Evolutionary conservation across 2,329 filamentous ascomycete genomes (phyloP).

Genomic region (Blumeria graminis): DNA sequence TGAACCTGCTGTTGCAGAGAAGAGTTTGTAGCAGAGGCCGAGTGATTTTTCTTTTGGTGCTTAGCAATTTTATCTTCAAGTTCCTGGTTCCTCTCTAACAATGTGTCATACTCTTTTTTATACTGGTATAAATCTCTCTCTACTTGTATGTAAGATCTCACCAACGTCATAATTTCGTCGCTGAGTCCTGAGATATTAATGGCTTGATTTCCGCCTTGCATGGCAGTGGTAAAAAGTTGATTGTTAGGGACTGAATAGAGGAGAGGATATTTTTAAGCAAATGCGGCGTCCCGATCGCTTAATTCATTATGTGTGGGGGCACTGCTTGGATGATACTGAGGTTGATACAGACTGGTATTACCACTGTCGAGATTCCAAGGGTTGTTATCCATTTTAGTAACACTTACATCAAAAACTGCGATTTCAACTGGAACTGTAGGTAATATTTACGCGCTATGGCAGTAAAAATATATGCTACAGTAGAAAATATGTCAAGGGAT

Average conservation of each 20-base stretch:
- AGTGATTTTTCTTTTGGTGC: not conserved
- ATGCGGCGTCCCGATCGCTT: not conserved
- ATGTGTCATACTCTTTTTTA: not conserved
- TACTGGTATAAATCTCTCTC: not conserved
- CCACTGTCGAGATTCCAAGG: not conserved
- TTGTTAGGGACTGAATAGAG: not conserved
- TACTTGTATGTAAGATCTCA: not conserved
- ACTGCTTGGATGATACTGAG: not conserved
- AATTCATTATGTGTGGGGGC: not conserved
- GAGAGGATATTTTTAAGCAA: not conserved
- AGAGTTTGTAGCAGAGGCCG: too few relatives aligned
- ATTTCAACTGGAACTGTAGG: too few relatives aligned
- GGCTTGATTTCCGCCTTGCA: not conserved
- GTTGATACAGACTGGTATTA: not conserved
- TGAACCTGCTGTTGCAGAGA: too few relatives aligned
- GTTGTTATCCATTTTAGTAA: not conserved
- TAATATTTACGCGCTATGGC: too few relatives aligned
- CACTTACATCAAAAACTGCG: not conserved
- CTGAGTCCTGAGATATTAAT: not conserved
- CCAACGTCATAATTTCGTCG: not conserved
- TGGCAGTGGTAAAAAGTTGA: not conserved
- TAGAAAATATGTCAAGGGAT: too few relatives aligned
- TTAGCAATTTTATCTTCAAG: not conserved
- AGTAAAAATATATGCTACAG: too few relatives aligned
- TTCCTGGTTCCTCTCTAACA: not conserved